phyloP scores from a whole-genome alignment of 805 yeast genomes.

The Wickerhamia fluorescens region DNA sequence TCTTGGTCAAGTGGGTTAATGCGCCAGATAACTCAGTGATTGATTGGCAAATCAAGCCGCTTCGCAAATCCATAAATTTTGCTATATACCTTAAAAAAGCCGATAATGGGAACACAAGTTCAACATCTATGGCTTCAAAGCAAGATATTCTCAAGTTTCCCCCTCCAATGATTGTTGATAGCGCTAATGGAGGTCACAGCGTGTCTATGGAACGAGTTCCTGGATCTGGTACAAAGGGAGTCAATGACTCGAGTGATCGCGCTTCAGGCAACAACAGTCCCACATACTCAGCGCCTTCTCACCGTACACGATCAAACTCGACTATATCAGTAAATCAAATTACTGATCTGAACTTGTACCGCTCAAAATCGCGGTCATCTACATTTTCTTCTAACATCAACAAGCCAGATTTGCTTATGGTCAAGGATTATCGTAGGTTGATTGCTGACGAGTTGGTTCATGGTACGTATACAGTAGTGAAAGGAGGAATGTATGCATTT shows the following conservation, averaged over 20 bases:
- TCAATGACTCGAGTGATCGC: neutral
- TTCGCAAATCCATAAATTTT: conserved; percentile 38
- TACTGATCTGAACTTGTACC: conserved; percentile 19
- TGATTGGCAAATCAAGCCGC: conserved; percentile 77
- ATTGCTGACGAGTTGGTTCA: conserved; percentile 52
- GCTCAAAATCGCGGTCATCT: conserved; percentile 15
- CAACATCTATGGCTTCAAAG: conserved; percentile 1
- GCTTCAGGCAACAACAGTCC: conserved; percentile 28
- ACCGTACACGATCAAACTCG: conserved; percentile 20
- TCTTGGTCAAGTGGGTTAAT: conserved; percentile 85
- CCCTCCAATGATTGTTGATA: neutral
- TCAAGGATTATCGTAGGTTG: conserved; percentile 50
- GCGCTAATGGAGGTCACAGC: too few relatives aligned
- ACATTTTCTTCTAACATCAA: conserved; percentile 32
- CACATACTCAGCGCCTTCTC: conserved; percentile 33
- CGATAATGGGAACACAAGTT: conserved; percentile 3
- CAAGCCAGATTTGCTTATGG: conserved; percentile 39
- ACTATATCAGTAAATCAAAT: conserved; percentile 28
- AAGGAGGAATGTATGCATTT: conserved; percentile 75
- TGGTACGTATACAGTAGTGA: conserved; percentile 52
- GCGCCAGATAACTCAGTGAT: conserved; percentile 61
- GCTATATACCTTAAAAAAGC: conserved; percentile 32
- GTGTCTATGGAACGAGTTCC: neutral
- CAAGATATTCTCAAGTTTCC: neutral
- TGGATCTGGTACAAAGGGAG: neutral